phyloP scores from a whole-genome alignment of 805 yeast species.

The Schwanniomyces polymorphus region DNA sequence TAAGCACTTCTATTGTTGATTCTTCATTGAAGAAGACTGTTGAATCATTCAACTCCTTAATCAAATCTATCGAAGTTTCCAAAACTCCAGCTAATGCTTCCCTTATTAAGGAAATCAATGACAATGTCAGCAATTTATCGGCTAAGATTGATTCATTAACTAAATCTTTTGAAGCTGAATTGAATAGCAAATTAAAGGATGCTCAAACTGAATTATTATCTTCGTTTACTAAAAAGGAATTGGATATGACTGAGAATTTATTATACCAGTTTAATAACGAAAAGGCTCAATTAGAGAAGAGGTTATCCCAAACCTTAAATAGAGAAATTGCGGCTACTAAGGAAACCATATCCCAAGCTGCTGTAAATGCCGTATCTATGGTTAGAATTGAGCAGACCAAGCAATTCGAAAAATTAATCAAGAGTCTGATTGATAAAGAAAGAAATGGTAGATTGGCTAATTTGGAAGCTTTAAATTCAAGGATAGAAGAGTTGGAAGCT shows the following conservation, averaged over 20 bases:
- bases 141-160: slow-evolving; percentile 32
- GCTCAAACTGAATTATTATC: slow-evolving; percentile 41
- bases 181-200: slow-evolving; percentile 31
- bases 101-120: slow-evolving; percentile 32
- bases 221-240: slow-evolving; percentile 47
- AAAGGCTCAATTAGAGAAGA: slow-evolving; percentile 57
- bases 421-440: slow-evolving; percentile 35
- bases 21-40: slow-evolving; percentile 33
- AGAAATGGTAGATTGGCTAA: slow-evolving; percentile 77
- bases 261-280: slow-evolving; percentile 62
- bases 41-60: slow-evolving; percentile 38
- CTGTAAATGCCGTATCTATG: slow-evolving; percentile 68
- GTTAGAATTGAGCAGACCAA: slow-evolving; percentile 69
- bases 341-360: slow-evolving; percentile 64
- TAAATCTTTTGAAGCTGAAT: slow-evolving; percentile 34
- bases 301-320: slow-evolving; percentile 56
- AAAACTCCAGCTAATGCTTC: slow-evolving; percentile 23
- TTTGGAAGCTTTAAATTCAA: slow-evolving; percentile 57
- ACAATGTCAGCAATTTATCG: slow-evolving; percentile 30
- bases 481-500: slow-evolving; percentile 56
- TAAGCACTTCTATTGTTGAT: slow-evolving; percentile 27
- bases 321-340: slow-evolving; percentile 69
- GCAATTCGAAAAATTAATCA: slow-evolving; percentile 36
- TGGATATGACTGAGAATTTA: slow-evolving; percentile 58
- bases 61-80: slow-evolving; percentile 31